Evolutionary conservation across 2,329 filamentous ascomycete species (phyloP), one percentile per base, ranked within the genome.

Genomic region (Myriosclerotinia duriaeana): DNA sequence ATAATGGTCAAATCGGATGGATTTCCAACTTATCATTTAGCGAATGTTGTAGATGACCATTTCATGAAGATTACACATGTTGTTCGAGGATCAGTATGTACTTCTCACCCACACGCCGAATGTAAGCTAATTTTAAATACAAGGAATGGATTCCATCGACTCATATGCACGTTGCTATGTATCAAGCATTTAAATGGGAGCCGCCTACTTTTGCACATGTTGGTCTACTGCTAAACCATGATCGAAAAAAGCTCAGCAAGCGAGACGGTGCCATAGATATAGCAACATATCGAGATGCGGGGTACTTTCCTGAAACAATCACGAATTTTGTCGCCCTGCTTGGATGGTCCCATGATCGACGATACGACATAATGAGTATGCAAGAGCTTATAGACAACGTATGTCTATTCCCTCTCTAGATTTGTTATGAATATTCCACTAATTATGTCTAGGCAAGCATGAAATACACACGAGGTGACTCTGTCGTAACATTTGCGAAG

Each of bases 111-210:
- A 64, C 26, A 53, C 26, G 36, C 11, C 9, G 26, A 36, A 61
- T 53, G 67, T 3, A 36, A 60, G 44, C 61, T 65, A 66, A 48
- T 69, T 20, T 7, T 40, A 6, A 6, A 40, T 12, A 42, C 65
- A 64, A 91, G 83, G 95, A 99, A 84, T 99, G 95, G 95, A 90
- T 99, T 79, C 87, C 94, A 44, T 97, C 93, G 0, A 98, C 95
- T 0, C 93, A 93, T 0, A 91, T 90, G 75, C 88, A 91, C 75
- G 80, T 89, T 66, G 82, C 58, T 80, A 83, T 95, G n/a, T 95
- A 95, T 76, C 79, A 90, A 59, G 90, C 90, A 2, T 90, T 95
- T 74, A 84, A 86, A 6, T 95, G 91, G 91, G 76, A 83, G 38
- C 82, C 87, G 1, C 91, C 91, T 0, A 78, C 80, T n/a, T 95